A percentile compares a stretch with the other conserved stretches of the same genome.
Evolutionary conservation across 257 asterid genomes (phyloP).

Genomic region (Ocimum tenuiflorum): DNA sequence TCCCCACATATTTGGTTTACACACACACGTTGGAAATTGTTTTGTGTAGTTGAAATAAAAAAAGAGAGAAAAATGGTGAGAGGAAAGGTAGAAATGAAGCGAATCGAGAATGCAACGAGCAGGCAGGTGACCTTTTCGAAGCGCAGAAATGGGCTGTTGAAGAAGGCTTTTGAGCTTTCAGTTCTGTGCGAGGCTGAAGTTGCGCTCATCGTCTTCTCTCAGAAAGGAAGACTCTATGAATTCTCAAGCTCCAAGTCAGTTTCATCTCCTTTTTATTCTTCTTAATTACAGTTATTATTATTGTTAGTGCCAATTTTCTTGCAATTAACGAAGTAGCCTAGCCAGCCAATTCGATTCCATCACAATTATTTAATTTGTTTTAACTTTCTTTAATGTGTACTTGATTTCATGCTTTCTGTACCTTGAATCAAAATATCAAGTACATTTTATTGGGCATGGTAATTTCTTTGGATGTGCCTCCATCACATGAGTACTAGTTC

Average conservation of each 20-base stretch:
- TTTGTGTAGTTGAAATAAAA: too few species aligned
- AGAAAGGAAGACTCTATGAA: constrained; percentile 57
- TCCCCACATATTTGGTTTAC: neutral
- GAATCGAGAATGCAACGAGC: constrained; percentile 58
- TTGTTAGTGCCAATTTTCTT: neutral
- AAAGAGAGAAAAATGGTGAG: constrained; percentile 77
- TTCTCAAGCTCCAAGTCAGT: constrained; percentile 65
- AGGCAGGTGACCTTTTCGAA: constrained; percentile 68
- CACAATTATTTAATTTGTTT: too few species aligned
- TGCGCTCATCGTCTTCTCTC: constrained; percentile 67
- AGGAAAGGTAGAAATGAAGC: constrained; percentile 62
- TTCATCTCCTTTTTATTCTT: neutral
- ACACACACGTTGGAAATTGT: too few species aligned
- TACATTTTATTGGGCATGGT: too few species aligned
- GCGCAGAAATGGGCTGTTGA: constrained; percentile 57
- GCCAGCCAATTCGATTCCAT: too few species aligned
- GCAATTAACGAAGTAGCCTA: neutral
- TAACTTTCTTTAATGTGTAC: too few species aligned
- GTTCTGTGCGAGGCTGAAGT: constrained; percentile 69
- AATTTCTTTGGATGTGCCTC: too few species aligned
- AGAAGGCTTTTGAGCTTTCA: constrained; percentile 72
- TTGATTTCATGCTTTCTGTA: too few species aligned
- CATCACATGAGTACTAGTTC: too few species aligned
- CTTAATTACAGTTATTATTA: neutral
- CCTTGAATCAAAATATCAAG: too few species aligned